phyloP scores from a whole-genome alignment of 2,329 filamentous ascomycete species.

The Phaeomoniella chlamydospora region DNA sequence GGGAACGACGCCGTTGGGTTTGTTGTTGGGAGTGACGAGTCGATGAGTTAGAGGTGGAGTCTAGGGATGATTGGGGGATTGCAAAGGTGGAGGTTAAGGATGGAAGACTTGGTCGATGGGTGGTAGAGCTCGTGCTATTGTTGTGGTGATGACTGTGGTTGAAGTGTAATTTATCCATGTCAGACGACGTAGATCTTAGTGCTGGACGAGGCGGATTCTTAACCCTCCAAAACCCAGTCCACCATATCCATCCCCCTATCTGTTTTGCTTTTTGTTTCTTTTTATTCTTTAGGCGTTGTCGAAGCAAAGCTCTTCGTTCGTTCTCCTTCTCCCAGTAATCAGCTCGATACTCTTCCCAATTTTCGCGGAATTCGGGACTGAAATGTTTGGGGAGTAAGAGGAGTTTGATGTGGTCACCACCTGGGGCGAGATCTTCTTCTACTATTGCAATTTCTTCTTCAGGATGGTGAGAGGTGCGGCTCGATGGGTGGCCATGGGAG shows the following conservation, averaged over 20 bases:
- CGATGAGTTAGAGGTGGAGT: constrained; percentile 2
- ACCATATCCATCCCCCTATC: constrained; percentile 68
- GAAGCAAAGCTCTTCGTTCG: constrained; percentile 62
- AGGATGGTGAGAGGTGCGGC: constrained; percentile 22
- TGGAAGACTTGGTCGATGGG: no score
- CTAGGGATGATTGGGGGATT: no score
- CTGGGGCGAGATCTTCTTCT: constrained; percentile 80
- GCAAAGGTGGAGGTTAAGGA: no score
- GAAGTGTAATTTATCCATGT: constrained; percentile 12
- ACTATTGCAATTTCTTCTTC: constrained; percentile 46
- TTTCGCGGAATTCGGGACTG: constrained; percentile 83
- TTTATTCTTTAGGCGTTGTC: constrained; percentile 56
- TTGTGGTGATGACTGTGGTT: constrained; percentile 3
- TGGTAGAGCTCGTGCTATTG: background rate
- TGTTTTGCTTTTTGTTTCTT: constrained; percentile 48
- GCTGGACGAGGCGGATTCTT: constrained; percentile 11
- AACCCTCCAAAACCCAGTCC: constrained; percentile 55
- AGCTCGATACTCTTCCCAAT: constrained; percentile 87
- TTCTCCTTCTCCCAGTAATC: constrained; percentile 98
- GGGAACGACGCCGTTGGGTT: constrained; percentile 2
- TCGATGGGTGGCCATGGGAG: constrained; percentile 21
- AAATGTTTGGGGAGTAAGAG: constrained; percentile 88
- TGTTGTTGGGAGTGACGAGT: constrained; percentile 3
- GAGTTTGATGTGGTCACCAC: constrained; percentile 84
- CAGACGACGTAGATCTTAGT: constrained; percentile 7